These are phyloP conservation scores for Neostapfia colusana DNA, from an alignment of 176 grass and related monocot species.

Conservation along the genomic window DNA sequence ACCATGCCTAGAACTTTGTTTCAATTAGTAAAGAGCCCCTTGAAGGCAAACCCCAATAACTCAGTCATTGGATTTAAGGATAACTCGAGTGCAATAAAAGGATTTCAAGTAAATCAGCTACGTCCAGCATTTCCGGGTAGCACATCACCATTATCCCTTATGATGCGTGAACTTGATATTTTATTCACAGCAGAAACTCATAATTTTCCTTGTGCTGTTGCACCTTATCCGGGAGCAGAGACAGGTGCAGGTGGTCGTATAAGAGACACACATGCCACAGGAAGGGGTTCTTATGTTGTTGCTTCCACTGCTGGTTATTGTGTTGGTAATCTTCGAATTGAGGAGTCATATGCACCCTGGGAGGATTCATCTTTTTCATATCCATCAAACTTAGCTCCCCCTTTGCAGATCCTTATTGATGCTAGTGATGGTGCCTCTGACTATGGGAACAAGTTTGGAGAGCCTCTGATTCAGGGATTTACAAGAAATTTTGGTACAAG, in stretches of 20 bases:
- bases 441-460: constrained; percentile 96
- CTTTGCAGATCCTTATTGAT: constrained; percentile 78
- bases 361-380: constrained; percentile 79
- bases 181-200: constrained; percentile 90
- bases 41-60: constrained; percentile 80
- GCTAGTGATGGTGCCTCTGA: constrained; percentile 85
- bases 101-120: constrained; percentile 61
- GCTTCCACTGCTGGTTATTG: constrained; percentile 88
- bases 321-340: constrained; percentile 83
- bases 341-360: constrained; percentile 69
- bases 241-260: constrained; percentile 83
- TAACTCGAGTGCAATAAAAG: constrained; percentile 88
- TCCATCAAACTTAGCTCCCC: constrained; percentile 71
- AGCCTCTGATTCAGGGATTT: constrained; percentile 84
- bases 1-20: constrained; percentile 74
- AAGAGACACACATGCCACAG: constrained; percentile 89
- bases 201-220: constrained; percentile 92
- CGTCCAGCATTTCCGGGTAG: constrained; percentile 53
- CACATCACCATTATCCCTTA: constrained; percentile 53
- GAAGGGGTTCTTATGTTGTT: constrained; percentile 77
- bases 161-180: constrained; percentile 66
- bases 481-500: constrained; percentile 82
- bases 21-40: constrained; percentile 76
- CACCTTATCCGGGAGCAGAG: constrained; percentile 78
- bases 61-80: constrained; percentile 92